phyloP scores from a whole-genome alignment of 2,329 filamentous ascomycete genomes.

The Teratosphaeria viscida region DNA sequence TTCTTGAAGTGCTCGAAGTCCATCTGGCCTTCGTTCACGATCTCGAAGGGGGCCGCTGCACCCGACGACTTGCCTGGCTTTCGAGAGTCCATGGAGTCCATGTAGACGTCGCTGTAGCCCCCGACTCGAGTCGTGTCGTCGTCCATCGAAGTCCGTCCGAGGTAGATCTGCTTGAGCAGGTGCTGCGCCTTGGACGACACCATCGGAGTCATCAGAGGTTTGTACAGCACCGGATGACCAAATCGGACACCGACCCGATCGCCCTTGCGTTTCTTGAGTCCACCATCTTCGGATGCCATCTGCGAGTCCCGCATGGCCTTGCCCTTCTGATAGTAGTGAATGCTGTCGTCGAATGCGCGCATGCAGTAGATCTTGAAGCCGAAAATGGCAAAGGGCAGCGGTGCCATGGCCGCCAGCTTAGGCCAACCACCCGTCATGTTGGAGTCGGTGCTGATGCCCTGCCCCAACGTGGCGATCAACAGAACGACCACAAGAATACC shows the following conservation, averaged over 20 bases:
- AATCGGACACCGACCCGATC: slow-evolving; percentile 70
- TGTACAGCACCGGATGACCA: slow-evolving; percentile 83
- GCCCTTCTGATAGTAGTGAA: slow-evolving; percentile 68
- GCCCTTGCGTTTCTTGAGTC: slow-evolving; percentile 36
- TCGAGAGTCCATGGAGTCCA: slow-evolving; percentile 63
- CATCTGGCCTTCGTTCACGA: slow-evolving; percentile 75
- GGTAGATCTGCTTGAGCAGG: slow-evolving; percentile 74
- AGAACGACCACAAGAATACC: slow-evolving; percentile 70
- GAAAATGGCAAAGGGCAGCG: slow-evolving; percentile 67
- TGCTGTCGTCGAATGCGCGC: slow-evolving; percentile 62
- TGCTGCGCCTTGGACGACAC: slow-evolving; percentile 85
- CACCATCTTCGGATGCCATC: slow-evolving; percentile 13
- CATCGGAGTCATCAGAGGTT: slow-evolving; percentile 86
- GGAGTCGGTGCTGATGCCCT: slow-evolving; percentile 10
- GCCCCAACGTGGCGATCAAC: slow-evolving; percentile 55
- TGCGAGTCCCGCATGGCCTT: slow-evolving; percentile 39
- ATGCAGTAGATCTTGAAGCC: slow-evolving; percentile 82
- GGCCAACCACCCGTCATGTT: slow-evolving; percentile 28
- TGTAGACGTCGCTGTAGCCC: slow-evolving; percentile 73
- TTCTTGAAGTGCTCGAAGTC: slow-evolving; percentile 92
- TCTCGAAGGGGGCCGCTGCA: slow-evolving; percentile 58
- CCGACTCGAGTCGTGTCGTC: slow-evolving; percentile 50
- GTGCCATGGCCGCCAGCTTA: slow-evolving; percentile 56
- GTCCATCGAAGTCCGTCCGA: slow-evolving; percentile 57
- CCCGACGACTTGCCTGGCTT: slow-evolving; percentile 48